Evolutionary conservation across 192 early-diverging fungal species (phyloP), one percentile per base, ranked within the genome.

Genomic region (Entomortierella chlamydospora): DNA sequence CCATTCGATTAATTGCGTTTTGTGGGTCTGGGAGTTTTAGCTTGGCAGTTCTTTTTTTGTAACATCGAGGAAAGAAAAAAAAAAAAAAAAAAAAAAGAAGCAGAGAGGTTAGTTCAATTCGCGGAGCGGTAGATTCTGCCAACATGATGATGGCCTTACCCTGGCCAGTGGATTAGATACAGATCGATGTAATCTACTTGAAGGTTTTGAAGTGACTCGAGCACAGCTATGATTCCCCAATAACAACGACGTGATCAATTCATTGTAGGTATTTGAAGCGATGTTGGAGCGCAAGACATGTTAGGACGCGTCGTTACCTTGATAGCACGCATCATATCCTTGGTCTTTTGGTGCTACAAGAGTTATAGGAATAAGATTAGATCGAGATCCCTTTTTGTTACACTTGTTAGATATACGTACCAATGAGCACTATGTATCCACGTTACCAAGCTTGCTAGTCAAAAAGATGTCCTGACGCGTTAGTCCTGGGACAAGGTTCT

Each of bases 101-200:
- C 13, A 22, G 28, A 20, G 39, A 23, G 18, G n/a, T 56, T 53
- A 12, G 1, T 67, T 9, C 6, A 41, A 9, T 6, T 13, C 39
- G 13, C 13, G 13, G 6, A 6, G 6, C 7, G 13, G 13, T 33
- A 15, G 23, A 42, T n/a, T 20, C 23, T 47, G 39, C 39, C 13
- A 25, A 29, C 15, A 22, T 7, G 47, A 31, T 20, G 1, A 30
- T 49, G 22, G 4, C 41, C 51, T 83, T 83, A 89, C 72, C 92
- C 90, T 25, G 93, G 93, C 93, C 93, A 94, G 59, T 94, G 93
- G 34, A 94, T 92, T 11, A 94, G 80, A 37, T 91, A 94, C 0
- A 94, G 81, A 65, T 94, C 93, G 42, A 94, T 81, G 37, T 94
- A 93, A 30, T 91, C 88, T 8, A 91, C 70, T 34, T 85, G 77